Conservation (phyloP, 1,139 yeast species). For the Wickerhamomyces sp. region DNA sequence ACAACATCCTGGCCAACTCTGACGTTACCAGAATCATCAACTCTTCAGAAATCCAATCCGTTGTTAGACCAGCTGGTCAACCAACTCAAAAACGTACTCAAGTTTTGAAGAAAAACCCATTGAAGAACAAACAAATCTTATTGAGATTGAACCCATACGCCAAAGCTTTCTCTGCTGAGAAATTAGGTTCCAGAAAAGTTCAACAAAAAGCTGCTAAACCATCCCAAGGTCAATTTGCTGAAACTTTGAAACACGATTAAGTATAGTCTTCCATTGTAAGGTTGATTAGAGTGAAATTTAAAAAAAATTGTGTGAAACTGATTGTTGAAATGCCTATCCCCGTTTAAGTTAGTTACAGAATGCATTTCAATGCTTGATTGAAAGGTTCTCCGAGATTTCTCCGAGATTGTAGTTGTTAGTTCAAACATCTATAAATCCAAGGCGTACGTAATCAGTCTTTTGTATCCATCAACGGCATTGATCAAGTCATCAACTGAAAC, state of each 20-base stretch:
- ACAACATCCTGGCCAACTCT: constrained; percentile 90
- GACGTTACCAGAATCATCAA: constrained; percentile 96
- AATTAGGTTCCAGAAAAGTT: constrained; percentile 82
- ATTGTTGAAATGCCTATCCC: too few species aligned
- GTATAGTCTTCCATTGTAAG: constrained; percentile 7
- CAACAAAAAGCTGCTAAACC: constrained; percentile 58
- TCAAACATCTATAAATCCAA: constrained; percentile 1
- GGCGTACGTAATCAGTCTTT: constrained; percentile 32
- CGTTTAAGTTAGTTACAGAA: too few species aligned
- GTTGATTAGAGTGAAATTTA: too few species aligned
- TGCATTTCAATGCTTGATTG: too few species aligned
- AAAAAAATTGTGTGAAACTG: too few species aligned
- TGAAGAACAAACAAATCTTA: constrained; percentile 98
- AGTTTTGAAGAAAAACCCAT: constrained; percentile 99
- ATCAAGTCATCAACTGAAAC: constrained; percentile 44
- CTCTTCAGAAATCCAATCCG: constrained; percentile 99
- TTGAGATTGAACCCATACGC: constrained; percentile 99
- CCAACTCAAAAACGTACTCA: constrained; percentile 89
- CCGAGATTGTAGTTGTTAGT: not conserved
- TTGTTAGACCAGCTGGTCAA: constrained; percentile 95
- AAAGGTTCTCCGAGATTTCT: too few species aligned
- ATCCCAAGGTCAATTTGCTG: constrained; percentile 67
- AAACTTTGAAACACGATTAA: constrained; percentile 57
- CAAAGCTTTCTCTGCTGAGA: constrained; percentile 90
- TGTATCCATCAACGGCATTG: constrained; percentile 52